Base-by-base conservation (phyloP, 208 protist species). In the Angomonas ambiguus region DNA sequence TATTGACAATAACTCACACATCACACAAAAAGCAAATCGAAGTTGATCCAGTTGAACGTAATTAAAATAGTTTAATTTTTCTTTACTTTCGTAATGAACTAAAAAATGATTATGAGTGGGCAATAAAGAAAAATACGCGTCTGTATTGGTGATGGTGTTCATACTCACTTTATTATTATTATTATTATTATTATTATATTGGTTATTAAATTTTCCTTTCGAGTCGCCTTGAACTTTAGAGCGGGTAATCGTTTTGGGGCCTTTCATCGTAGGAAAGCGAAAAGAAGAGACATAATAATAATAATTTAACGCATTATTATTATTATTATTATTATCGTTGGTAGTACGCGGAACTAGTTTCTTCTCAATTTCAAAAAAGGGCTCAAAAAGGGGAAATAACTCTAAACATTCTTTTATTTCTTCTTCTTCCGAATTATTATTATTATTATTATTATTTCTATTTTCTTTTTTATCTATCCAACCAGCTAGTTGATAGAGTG, bases 21-120 rank as follows among this genome's bases (percentile, higher is more conserved):
- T 72, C 16, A 80, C 83, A 0, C 84, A 81, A 66, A 67, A 93
- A 16, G 75, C 76, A 68, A 90, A 93, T 31, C 87, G 87, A 35
- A 93, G 75, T 60, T 80, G 69, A 62, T 93, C 87, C 18, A 93
- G 71, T 65, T 93, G 65, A 1, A 91, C 18, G 62, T 93, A 93
- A n/a, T 71, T 82, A 35, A 82, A 87, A 28, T 59, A 57, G 1
- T 56, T 41, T 53, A 93, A 66, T 62, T 84, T 78, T 61, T 77
- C 65, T 42, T 32, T 59, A 24, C 69, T 66, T 56, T 93, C 87
- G 70, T 88, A 88, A 69, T 83, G 78, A 33, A 82, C 58, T 30
- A 93, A 79, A 72, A 92, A 92, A 2, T 92, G 82, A 18, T 89
- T 82, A 62, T 85, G 79, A 6, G 72, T 67, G 1, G 77, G 78